Conservation (phyloP, 139 green algal genomes). For the Pycnococcus provasolii region DNA sequence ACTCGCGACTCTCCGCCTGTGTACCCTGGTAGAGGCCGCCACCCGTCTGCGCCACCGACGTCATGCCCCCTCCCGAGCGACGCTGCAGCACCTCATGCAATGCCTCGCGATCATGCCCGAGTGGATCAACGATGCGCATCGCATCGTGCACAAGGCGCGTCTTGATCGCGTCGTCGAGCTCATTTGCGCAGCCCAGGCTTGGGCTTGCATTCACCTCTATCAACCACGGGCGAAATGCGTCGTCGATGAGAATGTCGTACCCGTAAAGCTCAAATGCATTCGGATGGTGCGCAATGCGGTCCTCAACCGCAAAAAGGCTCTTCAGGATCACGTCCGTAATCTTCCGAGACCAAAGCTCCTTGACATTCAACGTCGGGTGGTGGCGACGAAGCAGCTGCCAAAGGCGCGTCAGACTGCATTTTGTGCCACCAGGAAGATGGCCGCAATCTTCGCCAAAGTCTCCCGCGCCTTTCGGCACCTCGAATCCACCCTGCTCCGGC, state of each 20-base stretch:
- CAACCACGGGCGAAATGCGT: conserved; percentile 16
- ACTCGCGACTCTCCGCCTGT: conserved; percentile 2
- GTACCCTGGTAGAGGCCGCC: conserved; percentile 2
- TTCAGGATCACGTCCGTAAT: conserved; percentile 28
- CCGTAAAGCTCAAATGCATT: background rate
- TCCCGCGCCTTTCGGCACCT: too few species aligned
- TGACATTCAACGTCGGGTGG: background rate
- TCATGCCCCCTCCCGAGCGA: background rate
- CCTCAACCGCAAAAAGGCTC: conserved; percentile 41
- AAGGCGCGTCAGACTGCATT: background rate
- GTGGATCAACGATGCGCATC: conserved; percentile 7
- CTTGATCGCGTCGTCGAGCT: conserved; percentile 18
- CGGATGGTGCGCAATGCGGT: conserved; percentile 31
- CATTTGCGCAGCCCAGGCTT: conserved; percentile 3
- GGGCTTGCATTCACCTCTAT: conserved; percentile 22
- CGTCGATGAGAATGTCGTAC: conserved; percentile 2
- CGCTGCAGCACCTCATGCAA: conserved; percentile 9
- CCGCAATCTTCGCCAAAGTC: too few species aligned
- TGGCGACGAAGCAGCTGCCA: background rate
- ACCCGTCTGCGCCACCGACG: background rate
- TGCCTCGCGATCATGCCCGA: conserved; percentile 1
- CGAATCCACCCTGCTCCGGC: too few species aligned
- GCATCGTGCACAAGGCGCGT: background rate
- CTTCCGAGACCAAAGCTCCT: conserved; percentile 8
- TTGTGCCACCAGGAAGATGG: background rate